Evolutionary conservation across 345 rosid species (phyloP).

Genomic region (Salix arbutifolia): DNA sequence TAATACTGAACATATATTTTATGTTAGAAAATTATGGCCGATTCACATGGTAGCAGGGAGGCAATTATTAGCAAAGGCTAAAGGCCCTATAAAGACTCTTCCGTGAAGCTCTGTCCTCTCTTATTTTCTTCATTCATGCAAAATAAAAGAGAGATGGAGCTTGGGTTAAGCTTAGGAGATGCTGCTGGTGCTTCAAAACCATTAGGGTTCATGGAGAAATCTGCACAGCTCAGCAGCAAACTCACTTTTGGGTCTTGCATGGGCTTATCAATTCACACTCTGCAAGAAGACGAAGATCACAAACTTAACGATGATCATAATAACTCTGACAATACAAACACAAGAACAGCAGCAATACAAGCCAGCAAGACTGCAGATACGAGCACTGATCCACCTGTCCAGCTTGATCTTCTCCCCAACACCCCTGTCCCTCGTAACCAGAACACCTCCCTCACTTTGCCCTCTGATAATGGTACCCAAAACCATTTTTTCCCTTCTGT

Average conservation of each 20-base stretch:
- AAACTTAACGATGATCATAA: background rate
- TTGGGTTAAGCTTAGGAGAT: conserved; percentile 86
- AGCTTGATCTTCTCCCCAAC: conserved; percentile 67
- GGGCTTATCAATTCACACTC: conserved; percentile 34
- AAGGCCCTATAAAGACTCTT: background rate
- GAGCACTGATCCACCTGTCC: conserved; percentile 42
- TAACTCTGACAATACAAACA: background rate
- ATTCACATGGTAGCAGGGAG: too few relatives aligned
- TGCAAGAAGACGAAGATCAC: background rate
- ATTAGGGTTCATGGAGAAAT: conserved; percentile 56
- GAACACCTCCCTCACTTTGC: background rate
- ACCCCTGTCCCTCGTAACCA: conserved; percentile 45
- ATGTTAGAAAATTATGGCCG: too few relatives aligned
- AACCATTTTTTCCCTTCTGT: conserved; percentile 42
- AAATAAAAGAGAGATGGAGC: conserved; percentile 50
- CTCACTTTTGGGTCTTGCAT: conserved; percentile 59
- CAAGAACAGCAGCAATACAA: conserved; percentile 4
- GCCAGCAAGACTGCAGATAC: conserved; percentile 8
- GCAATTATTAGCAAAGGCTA: background rate
- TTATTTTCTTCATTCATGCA: background rate
- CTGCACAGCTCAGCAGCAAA: conserved; percentile 32
- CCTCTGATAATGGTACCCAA: conserved; percentile 13
- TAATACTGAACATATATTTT: too few relatives aligned
- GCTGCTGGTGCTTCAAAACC: conserved; percentile 35
- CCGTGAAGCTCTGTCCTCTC: background rate